Conservation (phyloP, 805 yeast species). For the Yarrowia sp. region DNA sequence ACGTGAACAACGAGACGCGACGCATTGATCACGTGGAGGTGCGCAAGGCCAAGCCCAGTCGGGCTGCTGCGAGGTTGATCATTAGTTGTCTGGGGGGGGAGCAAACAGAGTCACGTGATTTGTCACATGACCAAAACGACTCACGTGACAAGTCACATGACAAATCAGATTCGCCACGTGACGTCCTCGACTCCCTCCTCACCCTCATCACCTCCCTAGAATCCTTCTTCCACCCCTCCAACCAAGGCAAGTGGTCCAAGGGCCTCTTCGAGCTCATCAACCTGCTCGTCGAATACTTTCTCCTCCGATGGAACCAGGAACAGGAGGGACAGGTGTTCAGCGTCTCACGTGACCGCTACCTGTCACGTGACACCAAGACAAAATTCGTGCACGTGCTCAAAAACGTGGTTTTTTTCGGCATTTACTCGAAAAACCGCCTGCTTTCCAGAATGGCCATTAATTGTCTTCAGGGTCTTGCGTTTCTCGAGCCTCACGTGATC, state of each 20-base stretch:
- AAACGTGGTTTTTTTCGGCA: slow-evolving; percentile 67
- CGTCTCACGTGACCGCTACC: slow-evolving; percentile 44
- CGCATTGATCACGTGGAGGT: slow-evolving; percentile 13
- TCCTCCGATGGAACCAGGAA: slow-evolving; percentile 51
- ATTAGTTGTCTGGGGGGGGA: slow-evolving; percentile 65
- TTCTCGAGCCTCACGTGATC: slow-evolving; percentile 59
- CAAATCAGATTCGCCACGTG: slow-evolving; percentile 40
- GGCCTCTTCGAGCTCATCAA: slow-evolving; percentile 70
- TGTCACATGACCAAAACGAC: too few species aligned
- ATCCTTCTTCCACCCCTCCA: slow-evolving; percentile 91
- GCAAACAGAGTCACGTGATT: slow-evolving; percentile 47
- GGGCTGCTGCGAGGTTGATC: slow-evolving; percentile 60
- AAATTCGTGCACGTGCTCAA: slow-evolving; percentile 61
- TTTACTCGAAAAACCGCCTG: slow-evolving; percentile 73
- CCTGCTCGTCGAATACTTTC: slow-evolving; percentile 56
- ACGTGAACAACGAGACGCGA: slow-evolving; percentile 26
- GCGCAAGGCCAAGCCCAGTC: slow-evolving; percentile 43
- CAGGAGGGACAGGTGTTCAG: slow-evolving; percentile 46
- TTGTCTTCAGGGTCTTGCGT: slow-evolving; percentile 68
- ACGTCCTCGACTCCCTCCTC: slow-evolving; percentile 59
- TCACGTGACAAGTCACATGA: slow-evolving; percentile 41
- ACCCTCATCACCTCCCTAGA: slow-evolving; percentile 71
- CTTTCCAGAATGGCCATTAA: slow-evolving; percentile 65
- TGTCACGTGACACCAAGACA: slow-evolving; percentile 46
- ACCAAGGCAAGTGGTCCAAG: slow-evolving; percentile 85